phyloP scores from a whole-genome alignment of 495 filamentous ascomycete genomes.

The Aspergillus indologenus region DNA sequence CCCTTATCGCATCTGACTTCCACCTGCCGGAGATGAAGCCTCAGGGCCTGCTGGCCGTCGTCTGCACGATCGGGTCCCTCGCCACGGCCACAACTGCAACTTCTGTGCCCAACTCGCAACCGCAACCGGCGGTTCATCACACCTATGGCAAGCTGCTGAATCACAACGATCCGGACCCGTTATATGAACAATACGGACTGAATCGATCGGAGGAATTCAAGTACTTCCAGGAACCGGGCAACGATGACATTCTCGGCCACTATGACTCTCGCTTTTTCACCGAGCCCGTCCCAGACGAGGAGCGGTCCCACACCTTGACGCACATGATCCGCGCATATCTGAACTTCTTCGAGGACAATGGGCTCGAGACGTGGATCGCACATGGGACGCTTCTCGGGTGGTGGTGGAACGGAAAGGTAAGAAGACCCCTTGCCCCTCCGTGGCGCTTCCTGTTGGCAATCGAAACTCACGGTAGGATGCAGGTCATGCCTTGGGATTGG shows the following conservation, averaged over 20 bases:
- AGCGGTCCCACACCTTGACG: conserved; percentile 59
- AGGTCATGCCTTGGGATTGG: conserved; percentile 83
- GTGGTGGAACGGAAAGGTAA: conserved; percentile 83
- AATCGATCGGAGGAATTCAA: conserved; percentile 40
- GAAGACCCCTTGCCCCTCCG: background rate
- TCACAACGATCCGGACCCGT: conserved; percentile 16
- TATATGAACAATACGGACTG: conserved; percentile 32
- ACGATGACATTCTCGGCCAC: conserved; percentile 55
- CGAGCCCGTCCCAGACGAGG: conserved; percentile 56
- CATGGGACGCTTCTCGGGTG: conserved; percentile 85
- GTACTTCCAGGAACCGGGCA: conserved; percentile 59
- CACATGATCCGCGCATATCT: conserved; percentile 75
- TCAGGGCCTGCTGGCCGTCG: conserved; percentile 16
- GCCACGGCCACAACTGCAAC: conserved; percentile 10
- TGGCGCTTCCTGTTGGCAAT: background rate
- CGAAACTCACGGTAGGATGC: background rate
- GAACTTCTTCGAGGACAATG: conserved; percentile 57
- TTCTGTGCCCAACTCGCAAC: conserved; percentile 7
- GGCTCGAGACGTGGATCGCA: conserved; percentile 80
- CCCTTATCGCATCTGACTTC: background rate
- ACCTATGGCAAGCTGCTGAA: conserved; percentile 15
- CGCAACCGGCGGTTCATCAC: conserved; percentile 12
- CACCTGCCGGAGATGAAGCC: conserved; percentile 13
- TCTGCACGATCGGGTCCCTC: conserved; percentile 24
- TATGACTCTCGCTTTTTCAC: conserved; percentile 72